Percentiles rank a stretch among this genome's conserved stretches.
These are phyloP conservation scores for Tulasnella sp. DNA, from an alignment of 768 basidiomycete genomes.

Conservation along the genomic window DNA sequence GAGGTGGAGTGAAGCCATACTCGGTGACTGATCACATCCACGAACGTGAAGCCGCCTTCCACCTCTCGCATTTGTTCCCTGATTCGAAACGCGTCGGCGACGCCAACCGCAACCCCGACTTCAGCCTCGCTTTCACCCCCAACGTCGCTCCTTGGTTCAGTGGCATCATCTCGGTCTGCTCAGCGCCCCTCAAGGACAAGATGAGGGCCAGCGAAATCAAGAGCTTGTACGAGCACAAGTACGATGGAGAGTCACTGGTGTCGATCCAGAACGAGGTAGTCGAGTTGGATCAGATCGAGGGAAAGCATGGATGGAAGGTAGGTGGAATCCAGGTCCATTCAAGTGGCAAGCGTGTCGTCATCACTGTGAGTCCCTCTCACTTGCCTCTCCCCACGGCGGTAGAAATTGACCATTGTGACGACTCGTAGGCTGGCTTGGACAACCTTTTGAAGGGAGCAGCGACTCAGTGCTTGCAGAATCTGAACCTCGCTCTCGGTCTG, in stretches of 20 bases:
- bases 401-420: neutral
- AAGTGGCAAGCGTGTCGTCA: slow-evolving; percentile 82
- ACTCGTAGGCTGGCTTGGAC: slow-evolving; percentile 77
- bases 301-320: slow-evolving; percentile 82
- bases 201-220: slow-evolving; percentile 70
- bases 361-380: slow-evolving; percentile 62
- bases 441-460: slow-evolving; percentile 98
- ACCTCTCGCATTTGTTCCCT: slow-evolving; percentile 63
- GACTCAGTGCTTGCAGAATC: slow-evolving; percentile 94
- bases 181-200: slow-evolving; percentile 64
- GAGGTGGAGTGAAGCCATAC: slow-evolving; percentile 77
- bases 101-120: slow-evolving; percentile 32
- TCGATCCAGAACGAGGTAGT: slow-evolving; percentile 65
- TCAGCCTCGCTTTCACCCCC: slow-evolving; percentile 80
- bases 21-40: slow-evolving; percentile 96
- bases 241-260: slow-evolving; percentile 70
- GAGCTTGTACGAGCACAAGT: slow-evolving; percentile 71
- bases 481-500: slow-evolving; percentile 85
- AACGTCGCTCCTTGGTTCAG: slow-evolving; percentile 92
- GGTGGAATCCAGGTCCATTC: slow-evolving; percentile 94
- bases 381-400: neutral
- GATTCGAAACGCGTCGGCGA: slow-evolving; percentile 30
- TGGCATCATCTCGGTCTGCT: slow-evolving; percentile 85
- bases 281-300: slow-evolving; percentile 67
- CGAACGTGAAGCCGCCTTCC: slow-evolving; percentile 88